A percentile compares a stretch with the other conserved stretches of the same genome.
These are phyloP conservation scores for Camellia granthamiana DNA, from an alignment of 148 eudicot genomes.

Conservation along the genomic window DNA sequence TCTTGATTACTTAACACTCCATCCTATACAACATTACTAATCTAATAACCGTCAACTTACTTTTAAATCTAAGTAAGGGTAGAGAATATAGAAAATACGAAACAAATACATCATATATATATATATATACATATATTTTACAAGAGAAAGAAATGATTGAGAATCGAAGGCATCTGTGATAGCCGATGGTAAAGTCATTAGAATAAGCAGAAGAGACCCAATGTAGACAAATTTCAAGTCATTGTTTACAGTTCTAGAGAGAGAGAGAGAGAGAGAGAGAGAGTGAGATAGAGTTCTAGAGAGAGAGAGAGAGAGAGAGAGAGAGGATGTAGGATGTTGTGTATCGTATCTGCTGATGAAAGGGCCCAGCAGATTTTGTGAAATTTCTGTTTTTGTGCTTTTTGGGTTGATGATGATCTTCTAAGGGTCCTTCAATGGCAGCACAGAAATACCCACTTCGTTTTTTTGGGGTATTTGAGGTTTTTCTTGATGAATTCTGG, in stretches of 20 bases:
- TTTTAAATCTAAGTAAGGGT: background rate
- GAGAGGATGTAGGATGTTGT: background rate
- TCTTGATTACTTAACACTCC: no score
- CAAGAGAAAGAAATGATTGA: constrained; percentile 22
- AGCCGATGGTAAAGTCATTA: background rate
- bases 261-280: constrained; percentile 17
- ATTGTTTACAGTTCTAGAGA: constrained; percentile 11
- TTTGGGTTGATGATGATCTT: background rate
- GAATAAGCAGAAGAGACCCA: constrained; percentile 20
- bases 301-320: constrained; percentile 18
- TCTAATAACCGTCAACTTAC: no score
- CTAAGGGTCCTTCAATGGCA: constrained; percentile 10
- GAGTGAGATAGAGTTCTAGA: background rate
- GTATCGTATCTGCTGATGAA: constrained; percentile 3
- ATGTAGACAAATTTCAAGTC: constrained; percentile 32
- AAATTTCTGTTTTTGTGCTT: constrained; percentile 6
- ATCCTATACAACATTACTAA: no score
- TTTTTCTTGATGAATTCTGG: constrained; percentile 4
- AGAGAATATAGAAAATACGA: constrained; percentile 27
- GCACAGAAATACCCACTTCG: background rate
- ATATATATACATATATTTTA: background rate
- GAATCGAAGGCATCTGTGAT: constrained; percentile 20
- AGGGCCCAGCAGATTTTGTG: constrained; percentile 1
- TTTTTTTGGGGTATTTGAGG: background rate
- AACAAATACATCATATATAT: background rate